phyloP scores from a whole-genome alignment of 768 basidiomycete genomes.

The Leucocoprinus leucothites region DNA sequence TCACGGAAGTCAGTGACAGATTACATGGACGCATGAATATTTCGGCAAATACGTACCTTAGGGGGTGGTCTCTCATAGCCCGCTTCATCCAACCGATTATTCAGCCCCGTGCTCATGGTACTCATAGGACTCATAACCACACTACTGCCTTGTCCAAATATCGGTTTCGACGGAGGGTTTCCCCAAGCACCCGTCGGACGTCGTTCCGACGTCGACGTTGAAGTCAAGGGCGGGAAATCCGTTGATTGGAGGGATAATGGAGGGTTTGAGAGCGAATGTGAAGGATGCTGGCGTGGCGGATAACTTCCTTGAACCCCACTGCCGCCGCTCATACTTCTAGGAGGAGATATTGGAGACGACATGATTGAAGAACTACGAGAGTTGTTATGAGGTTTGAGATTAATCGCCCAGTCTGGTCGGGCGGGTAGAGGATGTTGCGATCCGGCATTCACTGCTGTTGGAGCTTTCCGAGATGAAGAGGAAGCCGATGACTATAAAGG shows the following conservation, averaged over 20 bases:
- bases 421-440: constrained; percentile 76
- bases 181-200: constrained; percentile 71
- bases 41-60: constrained; percentile 29
- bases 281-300: constrained; percentile 21
- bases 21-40: neutral
- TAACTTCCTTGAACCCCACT: constrained; percentile 27
- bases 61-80: constrained; percentile 45
- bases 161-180: constrained; percentile 49
- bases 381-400: constrained; percentile 69
- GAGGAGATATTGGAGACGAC: constrained; percentile 35
- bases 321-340: constrained; percentile 31
- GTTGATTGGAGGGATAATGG: constrained; percentile 48
- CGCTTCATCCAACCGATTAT: constrained; percentile 38
- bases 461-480: constrained; percentile 76
- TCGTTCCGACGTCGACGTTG: constrained; percentile 45
- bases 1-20: neutral
- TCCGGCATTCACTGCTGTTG: constrained; percentile 70
- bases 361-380: constrained; percentile 31
- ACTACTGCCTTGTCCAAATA: constrained; percentile 39
- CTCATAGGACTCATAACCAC: constrained; percentile 13
- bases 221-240: constrained; percentile 71
- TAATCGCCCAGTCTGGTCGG: constrained; percentile 88
- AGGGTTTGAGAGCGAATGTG: constrained; percentile 34
- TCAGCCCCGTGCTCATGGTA: constrained; percentile 1
- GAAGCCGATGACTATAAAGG: constrained; percentile 65